These are phyloP conservation scores for Blastocystis hominis DNA, from an alignment of 352 stramenopile species.

Conservation along the genomic window DNA sequence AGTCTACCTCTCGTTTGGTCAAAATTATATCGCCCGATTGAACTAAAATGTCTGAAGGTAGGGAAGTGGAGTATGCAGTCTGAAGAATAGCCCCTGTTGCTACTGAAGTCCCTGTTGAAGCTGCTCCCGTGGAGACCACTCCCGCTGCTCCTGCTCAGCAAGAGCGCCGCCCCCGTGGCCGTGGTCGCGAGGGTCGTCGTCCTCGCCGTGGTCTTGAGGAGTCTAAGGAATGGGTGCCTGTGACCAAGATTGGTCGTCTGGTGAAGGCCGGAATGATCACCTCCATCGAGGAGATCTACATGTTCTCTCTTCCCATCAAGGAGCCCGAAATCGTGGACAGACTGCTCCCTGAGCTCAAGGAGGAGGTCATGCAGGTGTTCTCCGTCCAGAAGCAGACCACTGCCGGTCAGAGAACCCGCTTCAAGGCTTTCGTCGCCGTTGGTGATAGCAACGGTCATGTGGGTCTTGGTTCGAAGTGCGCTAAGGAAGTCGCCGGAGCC, in stretches of 20 bases:
- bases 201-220: constrained; percentile 17
- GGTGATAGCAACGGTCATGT: constrained; percentile 96
- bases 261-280: constrained; percentile 98
- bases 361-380: constrained; percentile 99
- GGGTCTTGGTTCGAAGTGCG: constrained; percentile 96
- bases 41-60: constrained; percentile 32
- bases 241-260: constrained; percentile 98
- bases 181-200: neutral
- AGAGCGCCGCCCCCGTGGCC: constrained; percentile 20
- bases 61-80: neutral
- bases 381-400: constrained; percentile 98
- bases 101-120: constrained; percentile 10
- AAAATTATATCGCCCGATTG: neutral
- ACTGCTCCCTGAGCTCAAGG: constrained; percentile 77
- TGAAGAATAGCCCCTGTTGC: neutral
- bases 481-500: constrained; percentile 93
- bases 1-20: neutral
- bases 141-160: neutral
- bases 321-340: constrained; percentile 98
- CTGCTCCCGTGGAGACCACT: neutral
- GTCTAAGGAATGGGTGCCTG: constrained; percentile 81
- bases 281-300: constrained; percentile 98
- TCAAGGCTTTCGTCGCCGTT: constrained; percentile 99
- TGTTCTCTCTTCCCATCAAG: constrained; percentile 98
- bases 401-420: constrained; percentile 95